Evolutionary conservation across 805 yeast genomes (phyloP), one percentile per base, ranked within the genome.

Genomic region (Wickerhamomyces pijperi): DNA sequence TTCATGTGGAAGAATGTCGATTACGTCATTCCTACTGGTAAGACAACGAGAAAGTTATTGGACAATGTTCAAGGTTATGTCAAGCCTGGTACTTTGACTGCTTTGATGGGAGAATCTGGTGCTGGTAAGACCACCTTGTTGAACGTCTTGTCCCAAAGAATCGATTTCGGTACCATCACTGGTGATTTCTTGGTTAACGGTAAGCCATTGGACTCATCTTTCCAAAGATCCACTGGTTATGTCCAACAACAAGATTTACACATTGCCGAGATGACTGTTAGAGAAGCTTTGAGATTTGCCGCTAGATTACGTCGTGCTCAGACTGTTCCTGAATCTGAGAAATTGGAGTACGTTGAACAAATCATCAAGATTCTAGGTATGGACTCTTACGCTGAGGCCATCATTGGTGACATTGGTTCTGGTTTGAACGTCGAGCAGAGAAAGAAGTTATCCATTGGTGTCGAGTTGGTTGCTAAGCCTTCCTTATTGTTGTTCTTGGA

Each of bases 161-260:
- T 78, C 38, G 75, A 81, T 16, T 64, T 71, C 60, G 88, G 88
- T 62, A 29, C 74, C 39, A 76, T 48, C 16, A 37, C 47, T n/a
- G 83, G 84, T 3, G 46, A 50, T 2, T 57, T 77, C 13, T 49
- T 55, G 14, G 58, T 77, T 39, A 73, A 74, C 44, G 63, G 51
- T 35, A 49, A 53, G n/a, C 39, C 43, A 15, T 61, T 72, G 3
- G 81, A 74, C 50, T 41, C 53, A 3, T 36, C 16, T 51, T 64
- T 48, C 48, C 71, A 36, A 48, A 62, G 36, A 59, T 67, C 28
- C 48, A 74, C 19, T 70, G 83, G 90, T 0, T 85, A 81, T 58
- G 95, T 85, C 17, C 72, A 83, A 5, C 95, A 85, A 53, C 84
- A 80, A 46, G 95, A 85, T 53, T 77, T 82, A 31, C 61, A 85